These are phyloP conservation scores for Penicillium decumbens DNA, from an alignment of 2,329 filamentous ascomycete species.

Conservation along the genomic window DNA sequence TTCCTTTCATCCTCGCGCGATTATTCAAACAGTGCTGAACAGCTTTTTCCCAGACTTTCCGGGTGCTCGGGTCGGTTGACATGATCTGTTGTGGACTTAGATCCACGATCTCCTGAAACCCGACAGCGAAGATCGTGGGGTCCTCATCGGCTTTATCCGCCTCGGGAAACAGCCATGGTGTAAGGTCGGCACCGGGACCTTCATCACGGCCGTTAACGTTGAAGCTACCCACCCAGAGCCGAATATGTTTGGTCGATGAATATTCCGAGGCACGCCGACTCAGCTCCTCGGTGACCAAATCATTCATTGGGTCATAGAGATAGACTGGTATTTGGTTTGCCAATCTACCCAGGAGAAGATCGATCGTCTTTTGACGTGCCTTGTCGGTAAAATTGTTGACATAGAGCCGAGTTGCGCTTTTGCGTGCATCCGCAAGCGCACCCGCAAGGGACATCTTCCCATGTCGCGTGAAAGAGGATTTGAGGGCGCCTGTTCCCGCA, in stretches of 20 bases:
- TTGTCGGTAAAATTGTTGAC: constrained; percentile 98
- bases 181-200: constrained; percentile 73
- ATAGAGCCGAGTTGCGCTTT: constrained; percentile 88
- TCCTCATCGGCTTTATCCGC: constrained; percentile 54
- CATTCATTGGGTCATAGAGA: constrained; percentile 90
- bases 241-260: constrained; percentile 67
- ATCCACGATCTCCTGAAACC: constrained; percentile 98
- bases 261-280: constrained; percentile 63
- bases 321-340: constrained; percentile 79
- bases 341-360: constrained; percentile 79
- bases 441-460: constrained; percentile 96
- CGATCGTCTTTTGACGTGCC: constrained; percentile 86
- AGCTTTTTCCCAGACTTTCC: constrained; percentile 78
- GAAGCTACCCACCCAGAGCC: constrained; percentile 83
- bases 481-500: constrained; percentile 89
- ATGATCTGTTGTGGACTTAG: constrained; percentile 97
- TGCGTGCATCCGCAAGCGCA: constrained; percentile 88
- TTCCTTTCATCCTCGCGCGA: constrained; percentile 59
- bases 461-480: constrained; percentile 87
- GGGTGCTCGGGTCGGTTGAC: constrained; percentile 87
- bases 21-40: constrained; percentile 73
- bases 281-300: constrained; percentile 77
- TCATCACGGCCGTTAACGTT: constrained; percentile 86
- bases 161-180: constrained; percentile 72
- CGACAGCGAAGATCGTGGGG: constrained; percentile 82